phyloP scores from a whole-genome alignment of 2,329 filamentous ascomycete genomes.

The Pyrenophora graminea region DNA sequence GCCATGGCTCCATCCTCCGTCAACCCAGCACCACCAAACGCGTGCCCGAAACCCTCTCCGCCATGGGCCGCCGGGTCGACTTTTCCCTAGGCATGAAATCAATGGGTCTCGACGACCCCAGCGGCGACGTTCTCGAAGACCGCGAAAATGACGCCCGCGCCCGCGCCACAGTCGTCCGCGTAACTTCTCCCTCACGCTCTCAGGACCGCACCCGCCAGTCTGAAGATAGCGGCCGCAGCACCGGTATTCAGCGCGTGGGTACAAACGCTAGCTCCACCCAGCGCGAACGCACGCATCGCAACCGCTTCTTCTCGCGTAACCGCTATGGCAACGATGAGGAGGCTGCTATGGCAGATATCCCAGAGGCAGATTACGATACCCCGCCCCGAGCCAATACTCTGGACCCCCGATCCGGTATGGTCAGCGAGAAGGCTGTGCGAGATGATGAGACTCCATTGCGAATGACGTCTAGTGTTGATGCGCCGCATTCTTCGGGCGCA shows the following conservation, averaged over 20 bases:
- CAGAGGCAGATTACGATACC: constrained; percentile 38
- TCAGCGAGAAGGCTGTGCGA: constrained; percentile 39
- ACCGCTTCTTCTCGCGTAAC: constrained; percentile 64
- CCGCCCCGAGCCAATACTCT: constrained; percentile 36
- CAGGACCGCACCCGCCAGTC: constrained; percentile 35
- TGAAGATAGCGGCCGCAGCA: constrained; percentile 42
- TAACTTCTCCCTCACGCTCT: constrained; percentile 45
- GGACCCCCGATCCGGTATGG: constrained; percentile 41
- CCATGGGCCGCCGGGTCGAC: constrained; percentile 67
- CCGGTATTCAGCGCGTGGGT: constrained; percentile 39
- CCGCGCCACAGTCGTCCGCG: constrained; percentile 46
- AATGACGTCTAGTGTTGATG: constrained; percentile 2
- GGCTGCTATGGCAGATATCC: constrained; percentile 54
- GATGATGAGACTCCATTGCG: constrained; percentile 21
- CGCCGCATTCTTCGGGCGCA: constrained; percentile 29
- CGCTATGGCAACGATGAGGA: constrained; percentile 45
- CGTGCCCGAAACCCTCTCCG: constrained; percentile 62
- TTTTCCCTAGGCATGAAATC: constrained; percentile 71
- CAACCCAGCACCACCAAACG: constrained; percentile 49
- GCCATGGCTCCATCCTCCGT: constrained; percentile 61
- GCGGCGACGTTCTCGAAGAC: constrained; percentile 69
- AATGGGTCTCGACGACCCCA: constrained; percentile 61
- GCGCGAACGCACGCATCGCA: constrained; percentile 55
- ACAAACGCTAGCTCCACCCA: constrained; percentile 39
- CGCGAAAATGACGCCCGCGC: constrained; percentile 44